Percentiles rank a stretch among this genome's conserved stretches.
Evolutionary conservation across 2,329 filamentous ascomycete genomes (phyloP).

Genomic region (Cercospora citrullina): DNA sequence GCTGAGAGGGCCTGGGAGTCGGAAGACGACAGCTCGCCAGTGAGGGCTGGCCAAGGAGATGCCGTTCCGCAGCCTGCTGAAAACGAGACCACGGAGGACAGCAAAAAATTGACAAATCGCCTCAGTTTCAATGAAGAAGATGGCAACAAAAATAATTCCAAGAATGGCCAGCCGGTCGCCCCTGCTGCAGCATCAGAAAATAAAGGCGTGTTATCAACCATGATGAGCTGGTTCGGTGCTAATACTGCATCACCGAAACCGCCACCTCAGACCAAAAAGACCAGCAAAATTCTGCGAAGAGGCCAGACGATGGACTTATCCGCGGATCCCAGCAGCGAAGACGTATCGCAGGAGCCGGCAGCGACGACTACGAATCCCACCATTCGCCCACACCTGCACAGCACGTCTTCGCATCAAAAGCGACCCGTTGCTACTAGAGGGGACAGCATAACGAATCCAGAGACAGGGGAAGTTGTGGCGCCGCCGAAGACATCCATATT

Average conservation of each 20-base stretch:
- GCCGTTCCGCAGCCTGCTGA: slow-evolving; percentile 68
- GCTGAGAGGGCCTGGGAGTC: slow-evolving; percentile 27
- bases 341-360: slow-evolving; percentile 21
- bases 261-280: slow-evolving; percentile 36
- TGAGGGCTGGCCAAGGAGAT: slow-evolving; percentile 33
- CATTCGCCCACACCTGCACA: slow-evolving; percentile 34
- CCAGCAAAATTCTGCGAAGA: slow-evolving; percentile 46
- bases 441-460: slow-evolving; percentile 51
- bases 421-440: slow-evolving; percentile 51
- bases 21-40: slow-evolving; percentile 34
- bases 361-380: slow-evolving; percentile 36
- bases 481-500: slow-evolving; percentile 92
- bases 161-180: slow-evolving; percentile 9
- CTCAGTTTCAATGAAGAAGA: slow-evolving; percentile 45
- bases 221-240: slow-evolving; percentile 74
- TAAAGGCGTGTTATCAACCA: slow-evolving; percentile 48
- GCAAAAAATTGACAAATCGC: slow-evolving; percentile 30
- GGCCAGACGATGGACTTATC: slow-evolving; percentile 68
- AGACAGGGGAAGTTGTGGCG: slow-evolving; percentile 47
- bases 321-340: slow-evolving; percentile 37
- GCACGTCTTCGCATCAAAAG: slow-evolving; percentile 32
- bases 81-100: slow-evolving; percentile 66
- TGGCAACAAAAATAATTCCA: slow-evolving; percentile 41
- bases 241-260: slow-evolving; percentile 56
- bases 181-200: slow-evolving; percentile 17